Evolutionary conservation across 106 monocot genomes (phyloP).

Genomic region (Gastrodia elata): DNA sequence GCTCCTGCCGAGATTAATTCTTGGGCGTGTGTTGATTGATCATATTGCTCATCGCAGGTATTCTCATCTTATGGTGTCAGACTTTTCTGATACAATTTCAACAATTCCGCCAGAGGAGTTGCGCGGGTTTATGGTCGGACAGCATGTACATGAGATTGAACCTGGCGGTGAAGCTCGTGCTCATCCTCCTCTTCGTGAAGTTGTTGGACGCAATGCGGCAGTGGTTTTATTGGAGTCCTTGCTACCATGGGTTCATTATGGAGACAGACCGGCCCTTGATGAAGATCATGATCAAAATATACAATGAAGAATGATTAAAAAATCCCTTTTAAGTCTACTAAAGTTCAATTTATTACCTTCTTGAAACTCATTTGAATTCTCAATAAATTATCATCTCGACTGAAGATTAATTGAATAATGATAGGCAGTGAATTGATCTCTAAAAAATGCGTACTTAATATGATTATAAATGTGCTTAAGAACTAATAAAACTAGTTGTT

Average conservation of each 20-base stretch:
- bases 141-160: conserved; percentile 29
- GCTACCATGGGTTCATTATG: conserved; percentile 76
- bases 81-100: conserved; percentile 76
- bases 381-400: too few species aligned
- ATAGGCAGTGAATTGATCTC: too few species aligned
- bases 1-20: neutral
- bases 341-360: too few species aligned
- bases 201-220: conserved; percentile 64
- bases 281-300: conserved; percentile 25
- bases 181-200: conserved; percentile 38
- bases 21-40: neutral
- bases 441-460: too few species aligned
- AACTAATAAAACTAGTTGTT: too few species aligned
- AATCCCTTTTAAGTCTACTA: too few species aligned
- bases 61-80: conserved; percentile 80
- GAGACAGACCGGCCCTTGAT: conserved; percentile 22
- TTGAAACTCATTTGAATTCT: too few species aligned
- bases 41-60: conserved; percentile 40
- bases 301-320: conserved; percentile 1
- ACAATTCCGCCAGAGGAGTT: conserved; percentile 92
- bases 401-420: too few species aligned
- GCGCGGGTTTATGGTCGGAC: conserved; percentile 65
- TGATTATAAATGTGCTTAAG: too few species aligned
- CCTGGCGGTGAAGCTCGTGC: conserved; percentile 24
- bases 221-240: conserved; percentile 79